Evolutionary conservation across 2,329 filamentous ascomycete species (phyloP), one percentile per base, ranked within the genome.

Genomic region (Fusarium sp.): DNA sequence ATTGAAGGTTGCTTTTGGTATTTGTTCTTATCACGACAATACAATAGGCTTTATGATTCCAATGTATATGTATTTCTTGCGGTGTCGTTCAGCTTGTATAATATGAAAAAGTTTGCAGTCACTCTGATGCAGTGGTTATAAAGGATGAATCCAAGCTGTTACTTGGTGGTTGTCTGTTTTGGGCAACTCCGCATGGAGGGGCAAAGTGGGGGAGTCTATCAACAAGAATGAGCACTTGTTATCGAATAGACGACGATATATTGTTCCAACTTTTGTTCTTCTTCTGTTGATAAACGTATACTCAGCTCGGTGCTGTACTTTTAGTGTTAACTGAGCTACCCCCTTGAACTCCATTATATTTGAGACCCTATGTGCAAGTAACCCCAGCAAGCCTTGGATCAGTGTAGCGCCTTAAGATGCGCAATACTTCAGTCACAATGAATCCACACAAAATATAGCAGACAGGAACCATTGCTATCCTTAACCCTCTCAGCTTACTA

Each of bases 131-230:
- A 18, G 30, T 57, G 28, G 35, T 61, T 62, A 60, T 65, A 62
- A 60, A 63, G 35, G 53, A 55, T 66, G 36, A 45, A 41, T 48
- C 56, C 45, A 44, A 48, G 28, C 48, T 45, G 35, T 61, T 44
- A 59, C 28, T 58, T 69, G 44, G 56, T 69, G 50, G 71, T 38
- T 58, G 30, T 32, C 55, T 59, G 32, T 44, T 74, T 75, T 74
- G 54, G 79, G 80, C 32, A 81, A 68, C 73, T 81, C 79, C 80
- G 79, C 74, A 54, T 36, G 24, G 41, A 32, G 59, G 50, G 41
- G 48, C 41, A 35, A 53, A 56, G 71, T 74, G 71, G 65, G 65
- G 41, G 58, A 63, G 22, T 50, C 62, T 20, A 22, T 38, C 13
- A 24, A 35, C 6, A 18, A 70, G 26, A 24, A 12, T 35, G n/a